Evolutionary conservation across 164 flowering plant genomes (phyloP).

Genomic region (Buxus sempervirens): DNA sequence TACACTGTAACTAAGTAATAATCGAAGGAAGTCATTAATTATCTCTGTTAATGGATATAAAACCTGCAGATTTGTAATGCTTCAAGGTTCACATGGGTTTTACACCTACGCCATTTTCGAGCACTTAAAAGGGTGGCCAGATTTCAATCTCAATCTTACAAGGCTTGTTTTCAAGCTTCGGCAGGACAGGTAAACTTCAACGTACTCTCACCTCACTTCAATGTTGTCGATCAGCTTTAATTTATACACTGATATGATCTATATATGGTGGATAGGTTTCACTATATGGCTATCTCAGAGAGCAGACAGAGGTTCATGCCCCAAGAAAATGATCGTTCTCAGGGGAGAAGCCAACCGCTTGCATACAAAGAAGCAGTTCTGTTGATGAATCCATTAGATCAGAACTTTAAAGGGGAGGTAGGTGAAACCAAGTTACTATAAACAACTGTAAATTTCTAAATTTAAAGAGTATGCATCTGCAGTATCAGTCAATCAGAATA

Average conservation of each 20-base stretch:
- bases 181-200: conserved; percentile 31
- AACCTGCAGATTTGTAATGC: conserved; percentile 4
- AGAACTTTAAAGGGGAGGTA: conserved; percentile 41
- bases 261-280: conserved; percentile 41
- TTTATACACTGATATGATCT: too few relatives aligned
- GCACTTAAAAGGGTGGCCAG: conserved; percentile 45
- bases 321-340: conserved; percentile 32
- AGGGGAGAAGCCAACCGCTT: conserved; percentile 28
- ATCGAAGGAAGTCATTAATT: too few relatives aligned
- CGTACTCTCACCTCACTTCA: too few relatives aligned
- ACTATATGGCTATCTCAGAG: conserved; percentile 61
- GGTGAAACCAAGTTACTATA: conserved; percentile 1
- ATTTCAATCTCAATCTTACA: conserved; percentile 42
- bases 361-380: conserved; percentile 58
- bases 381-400: conserved; percentile 37
- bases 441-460: too few relatives aligned
- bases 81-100: background rate
- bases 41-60: too few relatives aligned
- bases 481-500: too few relatives aligned
- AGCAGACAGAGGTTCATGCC: conserved; percentile 60
- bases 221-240: too few relatives aligned
- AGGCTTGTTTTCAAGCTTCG: conserved; percentile 49
- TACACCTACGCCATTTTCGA: conserved; percentile 46
- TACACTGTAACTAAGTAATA: too few relatives aligned
- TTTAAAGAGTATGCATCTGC: too few relatives aligned